Evolutionary conservation across 192 early-diverging fungal genomes (phyloP).

Genomic region (Dimargaris verticillata): DNA sequence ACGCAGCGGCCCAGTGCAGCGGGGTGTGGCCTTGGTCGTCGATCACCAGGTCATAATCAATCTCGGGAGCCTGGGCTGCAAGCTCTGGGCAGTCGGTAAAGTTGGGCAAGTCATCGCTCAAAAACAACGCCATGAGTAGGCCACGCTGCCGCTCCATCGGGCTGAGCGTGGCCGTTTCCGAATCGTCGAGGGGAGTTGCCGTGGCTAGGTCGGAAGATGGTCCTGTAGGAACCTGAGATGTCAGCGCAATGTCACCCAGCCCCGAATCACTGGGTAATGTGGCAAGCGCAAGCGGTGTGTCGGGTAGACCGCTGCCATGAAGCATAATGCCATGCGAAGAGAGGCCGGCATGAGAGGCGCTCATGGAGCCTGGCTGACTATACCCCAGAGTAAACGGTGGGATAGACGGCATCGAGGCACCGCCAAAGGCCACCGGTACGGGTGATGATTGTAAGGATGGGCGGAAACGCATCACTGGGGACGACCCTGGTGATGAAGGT

Average conservation of each 20-base stretch:
- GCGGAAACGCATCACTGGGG: no score
- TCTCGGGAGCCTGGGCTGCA: constrained; percentile 22
- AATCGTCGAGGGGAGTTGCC: neutral
- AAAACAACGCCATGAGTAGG: constrained; percentile 71
- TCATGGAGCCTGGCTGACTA: no score
- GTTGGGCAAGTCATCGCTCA: constrained; percentile 50
- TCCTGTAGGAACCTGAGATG: neutral
- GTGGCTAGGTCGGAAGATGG: neutral
- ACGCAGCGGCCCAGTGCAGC: constrained; percentile 89
- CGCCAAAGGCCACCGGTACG: no score
- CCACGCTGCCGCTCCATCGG: constrained; percentile 44
- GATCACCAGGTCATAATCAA: constrained; percentile 70
- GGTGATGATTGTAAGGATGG: no score
- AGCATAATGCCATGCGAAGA: no score
- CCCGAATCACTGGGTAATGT: no score
- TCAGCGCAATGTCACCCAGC: neutral
- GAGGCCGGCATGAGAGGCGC: no score
- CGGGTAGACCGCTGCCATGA: no score
- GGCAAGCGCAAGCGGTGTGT: no score
- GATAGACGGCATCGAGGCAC: no score
- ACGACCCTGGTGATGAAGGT: no score
- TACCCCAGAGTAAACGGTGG: no score
- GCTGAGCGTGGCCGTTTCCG: neutral
- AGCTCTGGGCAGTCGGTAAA: constrained; percentile 33
- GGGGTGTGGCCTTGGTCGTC: constrained; percentile 92